A percentile compares a stretch with the other conserved stretches of the same genome.
These are phyloP conservation scores for Pseudonitzschia pungens DNA, from an alignment of 108 stramenopile genomes.

Conservation along the genomic window DNA sequence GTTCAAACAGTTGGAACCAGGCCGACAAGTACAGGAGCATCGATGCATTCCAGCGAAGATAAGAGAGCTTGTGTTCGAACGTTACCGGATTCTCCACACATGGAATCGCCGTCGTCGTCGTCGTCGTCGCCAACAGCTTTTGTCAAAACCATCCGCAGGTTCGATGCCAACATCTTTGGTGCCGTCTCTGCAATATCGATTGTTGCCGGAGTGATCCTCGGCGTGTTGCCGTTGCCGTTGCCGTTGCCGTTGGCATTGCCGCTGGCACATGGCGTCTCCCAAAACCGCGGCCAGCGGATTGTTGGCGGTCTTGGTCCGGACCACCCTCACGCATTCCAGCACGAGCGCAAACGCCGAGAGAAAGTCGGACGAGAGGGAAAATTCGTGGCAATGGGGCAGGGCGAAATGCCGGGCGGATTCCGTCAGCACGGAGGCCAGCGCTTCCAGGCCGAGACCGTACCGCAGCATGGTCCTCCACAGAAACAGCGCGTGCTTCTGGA, in stretches of 20 bases:
- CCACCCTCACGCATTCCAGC: conserved; percentile 33
- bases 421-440: conserved; percentile 47
- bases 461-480: conserved; percentile 69
- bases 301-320: neutral
- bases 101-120: neutral
- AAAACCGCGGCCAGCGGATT: neutral
- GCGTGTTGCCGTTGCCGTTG: too few species aligned
- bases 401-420: conserved; percentile 50
- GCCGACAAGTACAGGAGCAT: conserved; percentile 4
- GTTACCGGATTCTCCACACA: too few species aligned
- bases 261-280: neutral
- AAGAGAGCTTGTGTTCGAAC: neutral
- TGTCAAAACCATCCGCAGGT: neutral
- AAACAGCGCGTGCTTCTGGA: conserved; percentile 62
- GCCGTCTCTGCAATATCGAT: neutral
- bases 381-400: conserved; percentile 20
- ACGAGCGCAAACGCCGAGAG: conserved; percentile 42
- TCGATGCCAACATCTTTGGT: conserved; percentile 3
- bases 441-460: conserved; percentile 67
- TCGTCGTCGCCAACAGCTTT: neutral
- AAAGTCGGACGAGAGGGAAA: conserved; percentile 57
- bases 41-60: conserved; percentile 6
- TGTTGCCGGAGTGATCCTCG: neutral
- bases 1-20: conserved; percentile 19
- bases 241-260: too few species aligned